These are phyloP conservation scores for Boechera retrofracta DNA, from an alignment of 345 rosid genomes.

Conservation along the genomic window DNA sequence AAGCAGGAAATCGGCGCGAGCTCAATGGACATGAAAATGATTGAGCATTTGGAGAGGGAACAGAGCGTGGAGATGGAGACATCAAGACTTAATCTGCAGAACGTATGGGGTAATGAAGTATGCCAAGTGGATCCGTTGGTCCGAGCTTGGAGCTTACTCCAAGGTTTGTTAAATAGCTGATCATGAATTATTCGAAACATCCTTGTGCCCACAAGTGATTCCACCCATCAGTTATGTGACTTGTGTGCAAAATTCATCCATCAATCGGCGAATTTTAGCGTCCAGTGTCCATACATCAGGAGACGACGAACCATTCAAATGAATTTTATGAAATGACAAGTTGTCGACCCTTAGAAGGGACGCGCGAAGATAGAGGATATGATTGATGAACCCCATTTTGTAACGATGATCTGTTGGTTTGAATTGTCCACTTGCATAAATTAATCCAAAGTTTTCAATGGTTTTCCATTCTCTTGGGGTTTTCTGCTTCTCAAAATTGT, in stretches of 20 bases:
- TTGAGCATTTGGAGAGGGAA: slow-evolving; percentile 54
- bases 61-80: slow-evolving; percentile 51
- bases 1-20: slow-evolving; percentile 63
- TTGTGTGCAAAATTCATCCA: not conserved
- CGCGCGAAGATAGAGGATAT: too few relatives aligned
- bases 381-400: too few relatives aligned
- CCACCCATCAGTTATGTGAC: not conserved
- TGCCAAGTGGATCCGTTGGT: slow-evolving; percentile 47
- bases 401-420: too few relatives aligned
- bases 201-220: not conserved
- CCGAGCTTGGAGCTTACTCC: slow-evolving; percentile 60
- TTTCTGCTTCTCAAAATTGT: too few relatives aligned
- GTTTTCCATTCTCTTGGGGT: too few relatives aligned
- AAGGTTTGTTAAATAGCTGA: slow-evolving; percentile 51
- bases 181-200: not conserved
- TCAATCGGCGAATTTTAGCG: not conserved
- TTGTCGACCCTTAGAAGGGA: not conserved
- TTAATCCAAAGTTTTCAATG: too few relatives aligned
- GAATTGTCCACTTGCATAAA: too few relatives aligned
- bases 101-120: slow-evolving; percentile 72
- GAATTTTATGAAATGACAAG: not conserved
- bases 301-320: not conserved
- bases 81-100: slow-evolving; percentile 49
- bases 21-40: slow-evolving; percentile 52
- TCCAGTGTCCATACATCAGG: not conserved